A percentile compares a stretch with the other conserved stretches of the same genome.
Conservation (phyloP, 768 basidiomycete species). For the Saitozyma podzolica region DNA sequence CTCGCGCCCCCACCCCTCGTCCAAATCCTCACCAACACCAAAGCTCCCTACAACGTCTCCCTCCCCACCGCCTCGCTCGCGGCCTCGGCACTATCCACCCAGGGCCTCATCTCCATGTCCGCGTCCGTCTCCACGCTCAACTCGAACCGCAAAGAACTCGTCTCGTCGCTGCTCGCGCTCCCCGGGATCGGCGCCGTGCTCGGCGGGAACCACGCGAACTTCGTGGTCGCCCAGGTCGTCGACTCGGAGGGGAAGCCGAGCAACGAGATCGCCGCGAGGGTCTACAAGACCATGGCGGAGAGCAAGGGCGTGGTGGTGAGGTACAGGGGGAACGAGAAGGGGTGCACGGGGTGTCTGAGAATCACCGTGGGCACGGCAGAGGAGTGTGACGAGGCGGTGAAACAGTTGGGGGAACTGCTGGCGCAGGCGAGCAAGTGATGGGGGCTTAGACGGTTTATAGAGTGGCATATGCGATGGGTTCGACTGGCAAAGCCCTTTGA, state of each 20-base stretch:
- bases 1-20: slow-evolving; percentile 86
- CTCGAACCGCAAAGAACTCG: slow-evolving; percentile 62
- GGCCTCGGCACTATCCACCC: slow-evolving; percentile 69
- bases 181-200: slow-evolving; percentile 61
- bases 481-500: no score
- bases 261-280: slow-evolving; percentile 59
- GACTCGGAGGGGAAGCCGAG: slow-evolving; percentile 52
- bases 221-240: slow-evolving; percentile 76
- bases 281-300: slow-evolving; percentile 84
- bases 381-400: slow-evolving; percentile 68
- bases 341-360: slow-evolving; percentile 82
- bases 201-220: slow-evolving; percentile 87
- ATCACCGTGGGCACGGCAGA: slow-evolving; percentile 83
- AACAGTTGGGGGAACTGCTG: slow-evolving; percentile 33
- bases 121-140: slow-evolving; percentile 64
- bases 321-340: slow-evolving; percentile 79
- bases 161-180: slow-evolving; percentile 59
- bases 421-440: background rate
- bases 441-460: no score
- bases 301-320: slow-evolving; percentile 83
- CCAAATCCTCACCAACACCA: slow-evolving; percentile 88
- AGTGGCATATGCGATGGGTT: no score
- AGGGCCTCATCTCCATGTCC: slow-evolving; percentile 66
- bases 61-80: slow-evolving; percentile 84
- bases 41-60: slow-evolving; percentile 97